Conservation (phyloP, 2,329 filamentous ascomycete genomes). For the Talaromyces sp. region DNA sequence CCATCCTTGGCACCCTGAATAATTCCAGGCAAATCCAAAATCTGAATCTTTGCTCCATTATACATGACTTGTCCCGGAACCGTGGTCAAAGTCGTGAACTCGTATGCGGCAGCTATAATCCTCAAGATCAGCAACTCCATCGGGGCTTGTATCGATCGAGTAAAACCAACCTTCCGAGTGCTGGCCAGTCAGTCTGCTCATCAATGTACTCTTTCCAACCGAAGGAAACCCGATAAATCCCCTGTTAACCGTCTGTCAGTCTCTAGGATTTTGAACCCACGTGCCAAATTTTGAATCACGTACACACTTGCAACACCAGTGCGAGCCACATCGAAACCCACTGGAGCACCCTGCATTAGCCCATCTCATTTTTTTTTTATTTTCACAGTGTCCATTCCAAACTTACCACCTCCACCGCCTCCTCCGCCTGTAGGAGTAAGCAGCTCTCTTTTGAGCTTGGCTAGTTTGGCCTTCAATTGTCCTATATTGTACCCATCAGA, state of each 20-base stretch:
- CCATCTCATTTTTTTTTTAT: conserved; percentile 4
- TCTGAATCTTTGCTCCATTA: conserved; percentile 96
- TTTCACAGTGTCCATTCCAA: conserved; percentile 19
- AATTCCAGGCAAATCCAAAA: conserved; percentile 97
- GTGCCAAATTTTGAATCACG: conserved; percentile 22
- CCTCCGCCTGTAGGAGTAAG: conserved; percentile 76
- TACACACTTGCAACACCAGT: conserved; percentile 92
- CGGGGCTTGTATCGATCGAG: neutral
- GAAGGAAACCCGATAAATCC: conserved; percentile 98
- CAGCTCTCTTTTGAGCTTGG: conserved; percentile 94
- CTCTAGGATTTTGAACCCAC: neutral
- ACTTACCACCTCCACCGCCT: conserved; percentile 72
- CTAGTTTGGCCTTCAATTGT: conserved; percentile 95
- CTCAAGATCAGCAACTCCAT: conserved; percentile 15
- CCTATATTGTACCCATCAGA: conserved; percentile 32
- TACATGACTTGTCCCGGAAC: conserved; percentile 94
- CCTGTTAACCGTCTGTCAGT: conserved; percentile 17
- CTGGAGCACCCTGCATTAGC: conserved; percentile 25
- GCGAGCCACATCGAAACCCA: conserved; percentile 94
- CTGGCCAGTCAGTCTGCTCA: conserved; percentile 90
- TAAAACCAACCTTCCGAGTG: conserved; percentile 68
- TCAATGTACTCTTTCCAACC: conserved; percentile 95
- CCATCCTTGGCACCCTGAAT: conserved; percentile 98
- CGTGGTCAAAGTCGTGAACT: conserved; percentile 97
- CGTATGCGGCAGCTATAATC: conserved; percentile 74